These are phyloP conservation scores for Exophiala mesophila DNA, from an alignment of 2,329 filamentous ascomycete genomes.

Conservation along the genomic window DNA sequence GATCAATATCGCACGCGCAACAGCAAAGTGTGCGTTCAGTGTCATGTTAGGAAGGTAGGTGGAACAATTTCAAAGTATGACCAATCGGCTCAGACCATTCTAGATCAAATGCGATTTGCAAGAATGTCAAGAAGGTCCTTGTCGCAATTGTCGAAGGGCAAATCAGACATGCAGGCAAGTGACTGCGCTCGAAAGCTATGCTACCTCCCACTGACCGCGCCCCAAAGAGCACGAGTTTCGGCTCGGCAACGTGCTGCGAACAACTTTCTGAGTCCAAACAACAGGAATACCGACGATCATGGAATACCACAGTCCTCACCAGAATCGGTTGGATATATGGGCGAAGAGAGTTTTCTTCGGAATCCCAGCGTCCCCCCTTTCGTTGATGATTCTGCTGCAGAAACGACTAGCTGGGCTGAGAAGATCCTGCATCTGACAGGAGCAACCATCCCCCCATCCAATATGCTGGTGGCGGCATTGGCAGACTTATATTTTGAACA, in stretches of 20 bases:
- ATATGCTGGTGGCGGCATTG: constrained; percentile 10
- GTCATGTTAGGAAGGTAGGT: constrained; percentile 10
- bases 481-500: constrained; percentile 13
- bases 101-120: constrained; percentile 16
- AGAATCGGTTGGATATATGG: constrained; percentile 13
- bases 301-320: constrained; percentile 4
- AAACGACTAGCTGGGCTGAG: constrained; percentile 9
- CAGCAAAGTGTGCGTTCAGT: constrained; percentile 13
- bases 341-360: constrained; percentile 16
- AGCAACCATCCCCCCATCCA: constrained; percentile 6
- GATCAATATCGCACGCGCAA: constrained; percentile 26
- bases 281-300: background rate
- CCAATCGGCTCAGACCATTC: background rate
- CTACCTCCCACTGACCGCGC: background rate
- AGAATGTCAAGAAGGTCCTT: constrained; percentile 9
- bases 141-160: constrained; percentile 9
- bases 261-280: background rate
- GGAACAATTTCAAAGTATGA: constrained; percentile 2
- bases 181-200: background rate
- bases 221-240: constrained; percentile 7
- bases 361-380: constrained; percentile 11
- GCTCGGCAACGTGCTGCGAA: constrained; percentile 6
- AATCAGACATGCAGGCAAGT: constrained; percentile 10
- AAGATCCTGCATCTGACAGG: constrained; percentile 10
- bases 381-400: constrained; percentile 13